These are phyloP conservation scores for Wickerhamomyces xylosicus DNA, from an alignment of 805 yeast genomes.

Conservation along the genomic window DNA sequence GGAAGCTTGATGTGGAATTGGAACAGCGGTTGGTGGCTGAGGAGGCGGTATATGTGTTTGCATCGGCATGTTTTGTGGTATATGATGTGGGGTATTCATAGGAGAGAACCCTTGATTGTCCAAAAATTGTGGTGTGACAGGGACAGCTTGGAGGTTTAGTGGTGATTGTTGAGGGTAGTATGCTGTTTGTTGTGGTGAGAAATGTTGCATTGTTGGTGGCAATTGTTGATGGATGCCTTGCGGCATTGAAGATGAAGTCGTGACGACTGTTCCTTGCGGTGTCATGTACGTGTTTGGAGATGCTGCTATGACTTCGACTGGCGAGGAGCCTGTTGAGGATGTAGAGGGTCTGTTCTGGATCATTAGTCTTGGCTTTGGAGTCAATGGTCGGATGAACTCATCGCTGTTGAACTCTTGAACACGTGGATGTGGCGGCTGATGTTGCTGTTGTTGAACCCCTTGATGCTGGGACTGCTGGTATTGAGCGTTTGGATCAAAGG, in stretches of 20 bases:
- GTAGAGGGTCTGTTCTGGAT: constrained; percentile 7
- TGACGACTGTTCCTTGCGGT: no score
- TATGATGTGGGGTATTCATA: no score
- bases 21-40: background rate
- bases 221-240: no score
- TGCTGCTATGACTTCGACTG: background rate
- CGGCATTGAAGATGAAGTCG: no score
- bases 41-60: background rate
- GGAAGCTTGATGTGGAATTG: background rate
- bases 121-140: no score
- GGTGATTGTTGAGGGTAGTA: no score
- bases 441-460: background rate
- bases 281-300: no score
- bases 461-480: background rate
- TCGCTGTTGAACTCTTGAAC: constrained; percentile 2
- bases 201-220: no score
- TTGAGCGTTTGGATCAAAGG: background rate
- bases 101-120: no score
- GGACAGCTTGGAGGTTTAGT: no score
- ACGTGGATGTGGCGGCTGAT: background rate
- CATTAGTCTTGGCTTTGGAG: constrained; percentile 13
- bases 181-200: no score
- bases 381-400: constrained; percentile 1
- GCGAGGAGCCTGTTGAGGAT: background rate
- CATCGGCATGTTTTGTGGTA: no score